Conservation (phyloP, 2,329 filamentous ascomycete genomes). For the Nannizzia gypsea region DNA sequence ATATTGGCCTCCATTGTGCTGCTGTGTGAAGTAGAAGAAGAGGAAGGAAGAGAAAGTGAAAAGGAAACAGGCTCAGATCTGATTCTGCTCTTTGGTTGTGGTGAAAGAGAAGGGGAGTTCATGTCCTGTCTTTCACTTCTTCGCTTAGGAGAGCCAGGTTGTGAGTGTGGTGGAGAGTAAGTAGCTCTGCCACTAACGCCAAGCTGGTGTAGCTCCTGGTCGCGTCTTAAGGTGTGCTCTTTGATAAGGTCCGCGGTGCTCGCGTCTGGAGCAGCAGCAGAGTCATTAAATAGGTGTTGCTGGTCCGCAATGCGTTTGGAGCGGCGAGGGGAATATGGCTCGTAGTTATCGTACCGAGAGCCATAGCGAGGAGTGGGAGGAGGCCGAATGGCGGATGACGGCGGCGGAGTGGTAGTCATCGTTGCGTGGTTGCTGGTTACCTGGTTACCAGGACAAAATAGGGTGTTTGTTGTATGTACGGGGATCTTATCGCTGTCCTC, state of each 20-base stretch:
- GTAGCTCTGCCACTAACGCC: slow-evolving; percentile 15
- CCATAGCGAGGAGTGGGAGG: slow-evolving; percentile 38
- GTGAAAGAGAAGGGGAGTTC: slow-evolving; percentile 4
- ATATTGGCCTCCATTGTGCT: slow-evolving; percentile 10
- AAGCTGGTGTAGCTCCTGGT: slow-evolving; percentile 17
- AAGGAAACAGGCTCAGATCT: slow-evolving; percentile 14
- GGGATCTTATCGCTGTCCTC: background rate
- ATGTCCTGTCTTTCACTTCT: slow-evolving; percentile 10
- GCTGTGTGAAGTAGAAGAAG: background rate
- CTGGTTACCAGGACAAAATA: background rate
- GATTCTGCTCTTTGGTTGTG: slow-evolving; percentile 9
- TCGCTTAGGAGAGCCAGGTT: slow-evolving; percentile 21
- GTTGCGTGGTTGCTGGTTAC: background rate
- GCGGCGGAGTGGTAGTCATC: slow-evolving; percentile 32
- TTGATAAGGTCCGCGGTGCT: slow-evolving; percentile 8
- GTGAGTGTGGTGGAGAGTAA: slow-evolving; percentile 23
- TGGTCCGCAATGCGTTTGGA: slow-evolving; percentile 31
- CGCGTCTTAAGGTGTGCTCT: slow-evolving; percentile 7
- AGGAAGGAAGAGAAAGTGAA: slow-evolving; percentile 15
- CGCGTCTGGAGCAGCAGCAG: slow-evolving; percentile 17
- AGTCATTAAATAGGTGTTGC: background rate
- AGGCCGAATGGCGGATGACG: slow-evolving; percentile 27
- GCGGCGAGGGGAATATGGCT: slow-evolving; percentile 30
- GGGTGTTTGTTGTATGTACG: background rate
- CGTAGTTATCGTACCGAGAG: slow-evolving; percentile 32